Evolutionary conservation across 2,329 filamentous ascomycete genomes (phyloP).

Genomic region (Xylariaceae sp.): DNA sequence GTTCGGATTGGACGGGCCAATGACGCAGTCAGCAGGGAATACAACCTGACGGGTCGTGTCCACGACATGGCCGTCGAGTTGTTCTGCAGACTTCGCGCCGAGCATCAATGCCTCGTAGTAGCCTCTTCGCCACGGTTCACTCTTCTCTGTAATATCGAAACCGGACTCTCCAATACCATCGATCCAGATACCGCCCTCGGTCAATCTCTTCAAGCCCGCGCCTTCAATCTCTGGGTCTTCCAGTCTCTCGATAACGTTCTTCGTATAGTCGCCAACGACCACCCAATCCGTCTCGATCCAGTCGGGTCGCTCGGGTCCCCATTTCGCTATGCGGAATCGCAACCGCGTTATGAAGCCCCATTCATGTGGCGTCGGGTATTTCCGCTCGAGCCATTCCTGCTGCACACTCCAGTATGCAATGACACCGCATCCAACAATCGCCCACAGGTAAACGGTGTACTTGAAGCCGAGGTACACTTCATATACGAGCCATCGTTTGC

Average conservation of each 20-base stretch:
- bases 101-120: conserved; percentile 82
- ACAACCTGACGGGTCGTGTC: conserved; percentile 62
- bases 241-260: conserved; percentile 57
- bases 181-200: conserved; percentile 49
- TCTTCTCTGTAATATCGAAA: conserved; percentile 68
- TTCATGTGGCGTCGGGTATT: conserved; percentile 75
- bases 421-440: conserved; percentile 53
- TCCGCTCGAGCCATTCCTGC: conserved; percentile 69
- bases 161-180: conserved; percentile 48
- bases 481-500: conserved; percentile 62
- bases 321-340: conserved; percentile 59
- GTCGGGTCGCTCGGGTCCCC: conserved; percentile 51
- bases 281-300: conserved; percentile 62
- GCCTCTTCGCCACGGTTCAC: conserved; percentile 76
- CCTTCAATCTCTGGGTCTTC: conserved; percentile 68
- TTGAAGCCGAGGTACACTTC: conserved; percentile 66
- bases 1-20: conserved; percentile 77
- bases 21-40: conserved; percentile 67
- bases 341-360: conserved; percentile 70
- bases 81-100: conserved; percentile 69
- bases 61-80: conserved; percentile 71
- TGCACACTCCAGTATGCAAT: conserved; percentile 61
- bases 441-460: conserved; percentile 61
- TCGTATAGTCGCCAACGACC: conserved; percentile 55
- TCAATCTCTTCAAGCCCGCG: conserved; percentile 53